These are phyloP conservation scores for Marvania coccoides DNA, from an alignment of 139 green algal species.

Conservation along the genomic window DNA sequence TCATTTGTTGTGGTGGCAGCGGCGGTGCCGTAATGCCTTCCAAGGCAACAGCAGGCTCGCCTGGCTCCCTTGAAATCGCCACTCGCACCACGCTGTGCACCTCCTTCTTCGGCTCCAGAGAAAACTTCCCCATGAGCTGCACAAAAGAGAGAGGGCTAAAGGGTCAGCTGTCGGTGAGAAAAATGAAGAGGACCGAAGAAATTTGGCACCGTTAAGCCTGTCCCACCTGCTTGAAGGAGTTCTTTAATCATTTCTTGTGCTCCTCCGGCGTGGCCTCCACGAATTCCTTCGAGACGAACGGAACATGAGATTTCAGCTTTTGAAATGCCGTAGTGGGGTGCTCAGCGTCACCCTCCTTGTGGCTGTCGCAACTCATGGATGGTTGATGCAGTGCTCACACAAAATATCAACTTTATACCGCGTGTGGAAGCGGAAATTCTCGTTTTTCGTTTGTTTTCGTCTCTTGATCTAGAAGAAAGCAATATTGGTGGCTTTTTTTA, in stretches of 20 bases:
- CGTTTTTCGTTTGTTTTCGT: no score
- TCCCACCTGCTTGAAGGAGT: conserved; percentile 20
- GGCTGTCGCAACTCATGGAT: no score
- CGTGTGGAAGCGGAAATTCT: no score
- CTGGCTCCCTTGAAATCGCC: background rate
- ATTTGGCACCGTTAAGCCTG: background rate
- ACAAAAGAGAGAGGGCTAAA: background rate
- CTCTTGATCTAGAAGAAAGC: no score
- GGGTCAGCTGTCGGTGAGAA: no score
- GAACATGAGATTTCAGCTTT: background rate
- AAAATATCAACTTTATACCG: no score
- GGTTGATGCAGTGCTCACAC: no score
- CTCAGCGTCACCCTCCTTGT: no score
- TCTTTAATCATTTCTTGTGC: conserved; percentile 57
- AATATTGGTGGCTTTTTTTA: no score
- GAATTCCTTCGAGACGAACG: background rate
- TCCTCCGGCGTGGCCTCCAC: conserved; percentile 31
- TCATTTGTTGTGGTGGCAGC: background rate
- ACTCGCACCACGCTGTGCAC: background rate
- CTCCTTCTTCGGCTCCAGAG: background rate
- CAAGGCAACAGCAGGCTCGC: background rate
- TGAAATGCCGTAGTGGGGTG: background rate
- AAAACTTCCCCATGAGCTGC: background rate
- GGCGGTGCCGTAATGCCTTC: background rate
- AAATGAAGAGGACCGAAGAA: background rate